These are phyloP conservation scores for Euphorbia celastroides DNA, from an alignment of 441 rosid genomes.

Conservation along the genomic window DNA sequence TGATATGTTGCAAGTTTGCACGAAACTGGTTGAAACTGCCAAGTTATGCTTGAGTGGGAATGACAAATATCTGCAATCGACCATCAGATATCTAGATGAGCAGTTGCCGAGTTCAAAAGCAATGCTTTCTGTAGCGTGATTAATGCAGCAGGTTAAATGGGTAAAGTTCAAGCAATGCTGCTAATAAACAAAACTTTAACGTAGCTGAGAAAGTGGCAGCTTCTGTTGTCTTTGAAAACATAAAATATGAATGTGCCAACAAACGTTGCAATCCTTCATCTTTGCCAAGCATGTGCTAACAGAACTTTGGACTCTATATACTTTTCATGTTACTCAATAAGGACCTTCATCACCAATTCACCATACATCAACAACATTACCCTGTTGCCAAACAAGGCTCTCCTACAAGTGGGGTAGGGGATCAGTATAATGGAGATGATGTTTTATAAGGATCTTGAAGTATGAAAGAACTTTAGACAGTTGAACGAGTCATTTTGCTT, in stretches of 20 bases:
- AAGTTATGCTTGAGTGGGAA: constrained; percentile 39
- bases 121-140: constrained; percentile 17
- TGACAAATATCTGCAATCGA: constrained; percentile 49
- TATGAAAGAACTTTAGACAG: too few relatives aligned
- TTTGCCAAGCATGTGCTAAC: neutral
- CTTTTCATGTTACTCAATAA: too few relatives aligned
- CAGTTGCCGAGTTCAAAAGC: constrained; percentile 20
- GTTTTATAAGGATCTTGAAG: too few relatives aligned
- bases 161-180: neutral
- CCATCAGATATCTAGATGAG: constrained; percentile 38
- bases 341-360: too few relatives aligned
- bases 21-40: constrained; percentile 63
- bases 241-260: neutral
- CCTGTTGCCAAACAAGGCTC: too few relatives aligned
- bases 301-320: neutral
- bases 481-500: too few relatives aligned
- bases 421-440: too few relatives aligned
- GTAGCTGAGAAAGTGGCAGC: neutral
- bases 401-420: too few relatives aligned
- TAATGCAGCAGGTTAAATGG: neutral
- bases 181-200: neutral
- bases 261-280: neutral
- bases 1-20: constrained; percentile 41
- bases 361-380: too few relatives aligned
- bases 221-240: neutral